phyloP scores from a whole-genome alignment of 1,284 basidiomycete species.

The Ustanciosporium gigantosporum region DNA sequence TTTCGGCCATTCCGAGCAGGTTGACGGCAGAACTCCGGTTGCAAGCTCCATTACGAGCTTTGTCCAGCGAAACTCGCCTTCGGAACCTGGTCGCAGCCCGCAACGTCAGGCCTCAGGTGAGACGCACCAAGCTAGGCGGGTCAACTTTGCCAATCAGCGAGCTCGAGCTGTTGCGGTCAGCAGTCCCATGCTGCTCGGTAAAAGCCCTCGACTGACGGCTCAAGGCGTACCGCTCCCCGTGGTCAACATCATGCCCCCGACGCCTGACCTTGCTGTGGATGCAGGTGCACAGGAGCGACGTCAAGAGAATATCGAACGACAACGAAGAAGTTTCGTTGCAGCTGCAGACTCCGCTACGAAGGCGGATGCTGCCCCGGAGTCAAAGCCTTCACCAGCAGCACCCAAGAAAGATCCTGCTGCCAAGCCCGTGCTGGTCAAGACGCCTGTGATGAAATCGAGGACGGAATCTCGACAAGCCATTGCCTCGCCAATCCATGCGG shows the following conservation, averaged over 20 bases:
- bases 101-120: slow-evolving; percentile 19
- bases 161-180: slow-evolving; percentile 32
- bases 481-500: too few species aligned
- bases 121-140: slow-evolving; percentile 38
- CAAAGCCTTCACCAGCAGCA: too few species aligned
- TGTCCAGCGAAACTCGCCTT: neutral
- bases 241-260: slow-evolving; percentile 55
- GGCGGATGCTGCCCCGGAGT: too few species aligned
- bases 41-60: neutral
- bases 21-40: slow-evolving; percentile 11
- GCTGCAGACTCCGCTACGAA: too few species aligned
- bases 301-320: slow-evolving; percentile 2
- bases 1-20: slow-evolving; percentile 10
- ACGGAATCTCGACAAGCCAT: too few species aligned
- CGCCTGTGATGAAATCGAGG: too few species aligned
- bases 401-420: too few species aligned
- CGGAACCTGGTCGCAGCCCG: slow-evolving; percentile 1
- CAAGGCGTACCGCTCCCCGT: slow-evolving; percentile 29
- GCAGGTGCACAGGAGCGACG: slow-evolving; percentile 13
- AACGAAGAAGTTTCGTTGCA: neutral
- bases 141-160: slow-evolving; percentile 38
- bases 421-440: too few species aligned
- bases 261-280: slow-evolving; percentile 37
- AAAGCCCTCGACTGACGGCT: slow-evolving; percentile 24
- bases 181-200: slow-evolving; percentile 34